Conservation (phyloP, 1,284 basidiomycete species). For the Boletus sp. region DNA sequence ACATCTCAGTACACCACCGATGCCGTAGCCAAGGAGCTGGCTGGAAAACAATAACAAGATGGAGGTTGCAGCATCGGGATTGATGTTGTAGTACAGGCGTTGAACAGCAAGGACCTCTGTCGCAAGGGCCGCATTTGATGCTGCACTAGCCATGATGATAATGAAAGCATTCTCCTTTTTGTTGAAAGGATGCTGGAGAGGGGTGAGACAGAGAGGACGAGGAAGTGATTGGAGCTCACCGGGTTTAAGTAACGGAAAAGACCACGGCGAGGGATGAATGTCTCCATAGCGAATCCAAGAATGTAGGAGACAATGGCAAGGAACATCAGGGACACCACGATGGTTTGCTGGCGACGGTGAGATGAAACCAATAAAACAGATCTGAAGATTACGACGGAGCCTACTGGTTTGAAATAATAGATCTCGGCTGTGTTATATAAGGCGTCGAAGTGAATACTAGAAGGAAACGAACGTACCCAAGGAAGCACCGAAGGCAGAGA, state of each 20-base stretch:
- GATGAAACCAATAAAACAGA: neutral
- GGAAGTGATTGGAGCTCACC: constrained; percentile 27
- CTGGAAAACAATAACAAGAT: constrained; percentile 60
- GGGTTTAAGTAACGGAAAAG: constrained; percentile 58
- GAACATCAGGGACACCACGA: constrained; percentile 49
- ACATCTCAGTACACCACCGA: constrained; percentile 60
- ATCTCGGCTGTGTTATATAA: constrained; percentile 41
- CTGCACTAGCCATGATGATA: constrained; percentile 67
- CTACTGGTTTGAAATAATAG: constrained; percentile 60
- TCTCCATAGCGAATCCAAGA: constrained; percentile 43
- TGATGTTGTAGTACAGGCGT: constrained; percentile 54
- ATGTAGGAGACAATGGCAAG: constrained; percentile 47
- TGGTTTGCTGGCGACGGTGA: constrained; percentile 39
- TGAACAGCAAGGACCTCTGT: constrained; percentile 68
- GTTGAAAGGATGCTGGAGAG: constrained; percentile 40
- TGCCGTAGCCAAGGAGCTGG: constrained; percentile 60
- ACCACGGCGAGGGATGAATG: constrained; percentile 47
- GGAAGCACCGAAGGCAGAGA: constrained; percentile 60
- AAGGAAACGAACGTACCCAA: constrained; percentile 28
- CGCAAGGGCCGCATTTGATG: constrained; percentile 61
- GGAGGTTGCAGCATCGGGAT: constrained; percentile 50
- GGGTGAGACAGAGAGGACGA: constrained; percentile 17
- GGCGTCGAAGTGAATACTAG: neutral
- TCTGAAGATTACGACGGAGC: neutral
- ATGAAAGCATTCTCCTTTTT: constrained; percentile 60